Conservation (phyloP, 768 basidiomycete genomes). For the Porpolomopsis calyptriformis region DNA sequence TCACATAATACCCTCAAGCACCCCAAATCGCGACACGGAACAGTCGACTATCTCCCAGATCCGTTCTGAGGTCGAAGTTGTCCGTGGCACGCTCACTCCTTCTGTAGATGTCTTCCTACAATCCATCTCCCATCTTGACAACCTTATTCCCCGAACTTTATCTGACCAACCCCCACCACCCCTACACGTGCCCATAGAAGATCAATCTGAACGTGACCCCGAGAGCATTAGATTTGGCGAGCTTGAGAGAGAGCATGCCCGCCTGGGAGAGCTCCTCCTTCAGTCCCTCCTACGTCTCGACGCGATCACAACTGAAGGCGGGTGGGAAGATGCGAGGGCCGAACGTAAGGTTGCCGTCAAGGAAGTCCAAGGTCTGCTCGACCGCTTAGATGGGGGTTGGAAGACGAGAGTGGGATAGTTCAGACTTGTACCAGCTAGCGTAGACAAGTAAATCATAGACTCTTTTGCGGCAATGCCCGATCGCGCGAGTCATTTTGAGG, state of each 20-base stretch:
- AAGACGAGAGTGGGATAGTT: conserved; percentile 14
- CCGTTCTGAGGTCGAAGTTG: conserved; percentile 34
- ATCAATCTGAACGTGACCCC: no score
- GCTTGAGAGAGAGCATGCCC: conserved; percentile 31
- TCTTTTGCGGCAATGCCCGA: not conserved
- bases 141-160: conserved; percentile 8
- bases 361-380: conserved; percentile 74
- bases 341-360: conserved; percentile 81
- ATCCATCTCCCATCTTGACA: not conserved
- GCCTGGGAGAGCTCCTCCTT: conserved; percentile 73
- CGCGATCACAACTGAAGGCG: conserved; percentile 53
- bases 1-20: conserved; percentile 17
- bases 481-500: no score
- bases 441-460: no score
- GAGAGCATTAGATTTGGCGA: no score
- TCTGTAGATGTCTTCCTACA: conserved; percentile 47
- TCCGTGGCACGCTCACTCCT: conserved; percentile 45
- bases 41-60: conserved; percentile 43
- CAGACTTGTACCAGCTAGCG: no score
- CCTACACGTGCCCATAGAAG: no score
- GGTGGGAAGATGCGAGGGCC: conserved; percentile 66
- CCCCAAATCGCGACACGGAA: conserved; percentile 32
- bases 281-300: conserved; percentile 85
- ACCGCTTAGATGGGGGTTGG: conserved; percentile 70
- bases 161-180: no score